Evolutionary conservation across 257 asterid species (phyloP).

Genomic region (Solanum lycopersicoides): DNA sequence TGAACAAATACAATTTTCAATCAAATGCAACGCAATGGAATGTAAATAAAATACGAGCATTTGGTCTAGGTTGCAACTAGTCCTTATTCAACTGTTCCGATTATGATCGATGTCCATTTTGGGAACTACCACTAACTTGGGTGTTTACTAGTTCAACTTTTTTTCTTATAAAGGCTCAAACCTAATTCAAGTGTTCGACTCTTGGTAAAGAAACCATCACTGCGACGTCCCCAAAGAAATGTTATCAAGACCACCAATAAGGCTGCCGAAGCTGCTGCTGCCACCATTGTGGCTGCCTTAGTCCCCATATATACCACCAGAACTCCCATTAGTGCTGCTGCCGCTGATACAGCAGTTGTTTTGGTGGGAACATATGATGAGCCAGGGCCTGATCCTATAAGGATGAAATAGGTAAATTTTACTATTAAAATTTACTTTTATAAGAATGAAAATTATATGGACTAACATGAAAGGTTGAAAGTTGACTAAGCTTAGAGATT

Average conservation of each 20-base stretch:
- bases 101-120: background rate
- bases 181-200: slow-evolving; percentile 73
- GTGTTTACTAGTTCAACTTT: slow-evolving; percentile 16
- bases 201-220: slow-evolving; percentile 56
- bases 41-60: background rate
- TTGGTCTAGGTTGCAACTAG: background rate
- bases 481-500: background rate
- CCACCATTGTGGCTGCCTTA: slow-evolving; percentile 62
- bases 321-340: slow-evolving; percentile 56
- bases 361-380: slow-evolving; percentile 67
- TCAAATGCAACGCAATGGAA: background rate
- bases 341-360: slow-evolving; percentile 72
- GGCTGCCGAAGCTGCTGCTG: slow-evolving; percentile 62
- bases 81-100: background rate
- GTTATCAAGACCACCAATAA: slow-evolving; percentile 64
- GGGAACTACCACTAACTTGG: background rate
- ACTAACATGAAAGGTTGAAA: slow-evolving; percentile 4
- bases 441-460: slow-evolving; percentile 1
- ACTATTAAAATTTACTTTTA: slow-evolving; percentile 15
- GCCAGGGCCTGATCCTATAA: slow-evolving; percentile 80
- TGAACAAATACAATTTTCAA: background rate
- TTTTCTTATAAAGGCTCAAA: slow-evolving; percentile 48
- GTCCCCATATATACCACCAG: slow-evolving; percentile 58
- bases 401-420: slow-evolving; percentile 45
- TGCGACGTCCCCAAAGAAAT: slow-evolving; percentile 51